Evolutionary conservation across 768 basidiomycete genomes (phyloP), one percentile per base, ranked within the genome.

Genomic region (Suillus plorans): DNA sequence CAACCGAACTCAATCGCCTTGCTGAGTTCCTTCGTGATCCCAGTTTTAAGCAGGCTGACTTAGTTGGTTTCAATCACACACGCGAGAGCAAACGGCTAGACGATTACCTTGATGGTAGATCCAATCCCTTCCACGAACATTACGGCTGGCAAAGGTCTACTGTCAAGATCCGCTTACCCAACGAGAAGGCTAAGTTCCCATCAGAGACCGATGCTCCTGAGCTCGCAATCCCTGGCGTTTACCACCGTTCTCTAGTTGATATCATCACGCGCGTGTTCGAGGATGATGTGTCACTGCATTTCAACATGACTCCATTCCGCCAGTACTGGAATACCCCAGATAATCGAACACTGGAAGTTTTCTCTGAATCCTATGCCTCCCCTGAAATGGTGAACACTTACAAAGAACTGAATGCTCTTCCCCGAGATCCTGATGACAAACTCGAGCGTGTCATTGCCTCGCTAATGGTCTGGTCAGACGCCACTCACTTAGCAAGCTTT

Each of bases 21-120:
- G 73, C 75, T 9, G 67, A 70, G 4, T 77, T 74, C 9, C 56
- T 78, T 12, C 20, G 56, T 0, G 68, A 70, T n/a, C 50, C 57
- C 7, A 63, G 64, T 14, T 78, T 80, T 63, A 62, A 71, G 4
- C 16, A 12, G 1, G 47, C 63, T 12, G 67, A 77, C 31, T 63
- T 77, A 20, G 3, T 39, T 2, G 68, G 64, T 0, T 76, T 77
- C 63, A 60, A 47, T 39, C 68, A 61, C 18, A 28, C 36, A 10
- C 25, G 60, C 2, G 60, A 61, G 49, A 20, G 16, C 12, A 61
- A 55, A 22, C 59, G 22, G 3, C 28, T 64, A 12, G 53, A 58
- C 5, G 36, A 53, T 12, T 67, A 64, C n/a, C 50, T 69, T 0
- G 4, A 57, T 16, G 31, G 64, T n/a, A n/a, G 44, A 4, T 64